Evolutionary conservation across 2,329 filamentous ascomycete genomes (phyloP), one percentile per base, ranked within the genome.

Genomic region (Neophaeococcomyces aloes): DNA sequence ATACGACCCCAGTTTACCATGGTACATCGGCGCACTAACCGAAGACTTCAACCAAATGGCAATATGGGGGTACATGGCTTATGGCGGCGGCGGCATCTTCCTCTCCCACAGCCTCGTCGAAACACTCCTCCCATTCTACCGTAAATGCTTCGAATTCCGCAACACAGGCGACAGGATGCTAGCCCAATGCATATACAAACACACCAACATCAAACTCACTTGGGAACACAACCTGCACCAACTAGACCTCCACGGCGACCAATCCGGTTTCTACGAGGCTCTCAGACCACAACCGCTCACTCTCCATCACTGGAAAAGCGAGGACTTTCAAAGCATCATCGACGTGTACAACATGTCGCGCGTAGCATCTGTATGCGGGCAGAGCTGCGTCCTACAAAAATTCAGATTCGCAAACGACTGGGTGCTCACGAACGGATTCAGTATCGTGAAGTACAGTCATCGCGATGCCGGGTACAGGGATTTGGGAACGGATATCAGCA

Each of bases 241-340:
- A 57, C 65, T 78, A 42, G 76, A 80, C 54, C 61, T 79, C 48
- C 61, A 61, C 29, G 67, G 65, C 27, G 75, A 80, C 47, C 58
- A 69, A 17, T 70, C 71, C 2, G 77, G 76, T 0, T 77, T 79
- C 54, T 80, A 77, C 56, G 76, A 80, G 59, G 68, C 70, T 2
- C 73, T 74, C 1, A 59, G 67, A 18, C 54, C 55, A 23, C 60
- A 64, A n/a, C 70, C 74, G 0, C 59, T 79, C 10, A 76, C 70
- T 38, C 61, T 80, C 5, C 76, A 80, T 56, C 76, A 80, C 61
- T 79, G 75, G 75, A 78, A 77, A 57, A 73, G 68, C 10, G 79
- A 75, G 74, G 76, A 76, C 59, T 42, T 42, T 21, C 14, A 31
- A 17, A 34, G 18, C 19, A 53, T 65, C 7, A 57, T 55, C 18